Conservation (phyloP, 73 alveolate genomes). For the Paramecium tetraurelia region DNA sequence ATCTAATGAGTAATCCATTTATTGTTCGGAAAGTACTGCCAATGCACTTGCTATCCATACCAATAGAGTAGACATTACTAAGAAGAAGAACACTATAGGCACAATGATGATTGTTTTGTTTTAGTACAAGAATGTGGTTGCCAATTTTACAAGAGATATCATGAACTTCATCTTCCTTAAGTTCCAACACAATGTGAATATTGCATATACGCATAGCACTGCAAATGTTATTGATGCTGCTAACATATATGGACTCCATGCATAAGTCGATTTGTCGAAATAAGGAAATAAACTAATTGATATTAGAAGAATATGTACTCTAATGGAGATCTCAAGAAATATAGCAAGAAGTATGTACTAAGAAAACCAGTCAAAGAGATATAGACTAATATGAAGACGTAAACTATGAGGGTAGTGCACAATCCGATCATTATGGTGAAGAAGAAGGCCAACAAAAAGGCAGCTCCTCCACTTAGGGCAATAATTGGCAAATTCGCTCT, state of each 20-base stretch:
- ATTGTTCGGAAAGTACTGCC: background rate
- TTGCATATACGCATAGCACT: background rate
- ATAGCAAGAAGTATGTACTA: background rate
- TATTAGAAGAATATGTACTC: background rate
- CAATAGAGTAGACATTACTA: background rate
- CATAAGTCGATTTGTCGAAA: background rate
- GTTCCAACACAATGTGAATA: background rate
- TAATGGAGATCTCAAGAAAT: background rate
- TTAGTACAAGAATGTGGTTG: background rate
- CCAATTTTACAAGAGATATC: constrained; percentile 37
- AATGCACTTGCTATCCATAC: constrained; percentile 31
- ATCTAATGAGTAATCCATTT: background rate
- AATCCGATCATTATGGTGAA: constrained; percentile 6
- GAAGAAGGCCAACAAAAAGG: background rate
- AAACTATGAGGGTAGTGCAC: background rate
- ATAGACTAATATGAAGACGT: background rate
- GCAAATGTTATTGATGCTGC: constrained; percentile 25
- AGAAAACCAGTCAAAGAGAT: background rate
- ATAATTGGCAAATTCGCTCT: background rate
- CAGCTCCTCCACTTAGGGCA: background rate
- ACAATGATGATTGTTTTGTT: background rate
- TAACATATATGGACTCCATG: constrained; percentile 5
- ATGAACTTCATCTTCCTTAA: constrained; percentile 17
- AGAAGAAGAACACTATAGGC: background rate
- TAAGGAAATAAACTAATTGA: background rate